These are phyloP conservation scores for Fraxinus angustifolia DNA, from an alignment of 305 asterid species.

Conservation along the genomic window DNA sequence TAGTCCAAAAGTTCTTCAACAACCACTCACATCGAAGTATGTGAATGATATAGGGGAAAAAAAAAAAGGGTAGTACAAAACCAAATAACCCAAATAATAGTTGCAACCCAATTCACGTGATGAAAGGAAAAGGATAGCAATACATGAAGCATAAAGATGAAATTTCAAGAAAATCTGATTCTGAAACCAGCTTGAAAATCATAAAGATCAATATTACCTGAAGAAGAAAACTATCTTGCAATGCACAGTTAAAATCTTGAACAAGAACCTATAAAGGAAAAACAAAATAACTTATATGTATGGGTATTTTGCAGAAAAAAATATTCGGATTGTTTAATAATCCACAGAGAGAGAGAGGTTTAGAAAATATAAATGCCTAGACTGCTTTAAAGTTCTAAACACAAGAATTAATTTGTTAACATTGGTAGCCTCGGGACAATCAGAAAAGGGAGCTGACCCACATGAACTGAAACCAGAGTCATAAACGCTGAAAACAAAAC, in stretches of 20 bases:
- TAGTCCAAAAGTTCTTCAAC: background rate
- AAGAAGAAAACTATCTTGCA: conserved; percentile 92
- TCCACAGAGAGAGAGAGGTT: background rate
- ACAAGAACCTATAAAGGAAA: conserved; percentile 58
- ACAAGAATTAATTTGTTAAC: conserved; percentile 5
- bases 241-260: conserved; percentile 94
- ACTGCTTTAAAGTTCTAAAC: conserved; percentile 12
- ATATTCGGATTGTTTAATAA: background rate
- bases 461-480: background rate
- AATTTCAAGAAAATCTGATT: background rate
- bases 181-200: conserved; percentile 11
- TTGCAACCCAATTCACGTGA: conserved; percentile 3
- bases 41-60: background rate
- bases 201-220: conserved; percentile 53
- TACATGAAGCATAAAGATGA: conserved; percentile 13
- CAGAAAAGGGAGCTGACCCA: background rate
- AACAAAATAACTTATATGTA: conserved; percentile 20
- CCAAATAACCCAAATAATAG: background rate
- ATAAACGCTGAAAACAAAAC: background rate
- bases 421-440: background rate
- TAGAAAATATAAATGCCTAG: background rate
- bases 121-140: conserved; percentile 11
- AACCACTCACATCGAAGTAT: conserved; percentile 2
- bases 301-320: conserved; percentile 5
- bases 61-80: background rate